Evolutionary conservation across 257 asterid genomes (phyloP).

Genomic region (Coffea canephora): DNA sequence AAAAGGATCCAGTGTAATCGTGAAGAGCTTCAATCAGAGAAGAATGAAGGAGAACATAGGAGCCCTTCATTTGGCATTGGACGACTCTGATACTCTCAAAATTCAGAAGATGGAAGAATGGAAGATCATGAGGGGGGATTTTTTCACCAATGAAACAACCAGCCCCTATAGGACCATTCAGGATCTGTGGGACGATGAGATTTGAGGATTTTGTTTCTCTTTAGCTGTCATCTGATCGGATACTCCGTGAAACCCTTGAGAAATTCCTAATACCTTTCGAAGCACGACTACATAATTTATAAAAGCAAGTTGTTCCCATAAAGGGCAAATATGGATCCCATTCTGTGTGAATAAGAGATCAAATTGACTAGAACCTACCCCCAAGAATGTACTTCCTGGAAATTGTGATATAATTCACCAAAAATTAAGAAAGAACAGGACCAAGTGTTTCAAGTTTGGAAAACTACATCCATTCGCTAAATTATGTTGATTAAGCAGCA

Average conservation of each 20-base stretch:
- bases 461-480: not conserved
- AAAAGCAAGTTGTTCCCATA: not conserved
- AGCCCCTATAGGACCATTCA: conserved; percentile 75
- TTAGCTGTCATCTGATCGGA: not conserved
- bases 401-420: not conserved
- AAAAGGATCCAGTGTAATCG: conserved; percentile 64
- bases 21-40: conserved; percentile 64
- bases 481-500: not conserved
- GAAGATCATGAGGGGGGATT: conserved; percentile 78
- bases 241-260: not conserved
- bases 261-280: not conserved
- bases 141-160: conserved; percentile 51
- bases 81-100: conserved; percentile 40
- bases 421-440: too few relatives aligned
- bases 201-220: conserved; percentile 20
- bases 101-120: conserved; percentile 57
- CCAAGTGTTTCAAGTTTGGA: not conserved
- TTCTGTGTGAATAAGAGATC: not conserved
- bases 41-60: conserved; percentile 74
- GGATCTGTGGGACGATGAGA: conserved; percentile 81
- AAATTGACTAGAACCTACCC: not conserved
- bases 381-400: too few relatives aligned
- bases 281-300: not conserved
- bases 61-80: conserved; percentile 47
- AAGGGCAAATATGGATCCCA: not conserved